Evolutionary conservation across 352 stramenopile species (phyloP).

Genomic region (Pseudoperonospora humuli): DNA sequence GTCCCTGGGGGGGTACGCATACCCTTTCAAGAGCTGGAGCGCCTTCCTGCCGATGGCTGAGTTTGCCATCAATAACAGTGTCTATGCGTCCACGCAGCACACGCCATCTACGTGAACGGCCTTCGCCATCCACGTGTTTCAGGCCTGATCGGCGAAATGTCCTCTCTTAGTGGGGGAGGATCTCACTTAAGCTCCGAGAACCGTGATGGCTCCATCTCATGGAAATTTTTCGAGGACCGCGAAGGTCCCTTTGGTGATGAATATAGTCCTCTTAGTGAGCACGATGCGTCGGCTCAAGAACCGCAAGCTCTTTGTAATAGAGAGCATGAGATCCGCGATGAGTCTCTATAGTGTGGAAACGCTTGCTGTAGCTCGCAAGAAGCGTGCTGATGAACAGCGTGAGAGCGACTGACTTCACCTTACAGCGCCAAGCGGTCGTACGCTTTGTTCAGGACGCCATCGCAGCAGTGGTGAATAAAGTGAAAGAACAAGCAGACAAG

Average conservation of each 20-base stretch:
- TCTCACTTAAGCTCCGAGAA: neutral
- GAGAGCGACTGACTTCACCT: neutral
- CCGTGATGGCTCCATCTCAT: neutral
- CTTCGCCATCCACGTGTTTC: neutral
- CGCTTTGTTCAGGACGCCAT: neutral
- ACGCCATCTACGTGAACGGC: neutral
- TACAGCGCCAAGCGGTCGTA: neutral
- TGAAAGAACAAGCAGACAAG: neutral
- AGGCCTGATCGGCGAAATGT: neutral
- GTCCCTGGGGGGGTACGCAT: neutral
- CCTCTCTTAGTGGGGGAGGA: neutral
- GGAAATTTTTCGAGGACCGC: no score
- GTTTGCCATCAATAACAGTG: neutral
- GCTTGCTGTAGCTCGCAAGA: neutral
- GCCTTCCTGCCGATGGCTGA: neutral
- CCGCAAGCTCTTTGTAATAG: no score
- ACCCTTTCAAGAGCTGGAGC: neutral
- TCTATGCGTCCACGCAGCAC: neutral
- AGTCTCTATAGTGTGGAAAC: neutral
- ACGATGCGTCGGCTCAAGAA: no score
- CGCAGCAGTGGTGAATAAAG: neutral
- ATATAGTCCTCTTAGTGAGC: no score
- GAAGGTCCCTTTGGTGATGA: no score
- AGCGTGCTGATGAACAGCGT: neutral
- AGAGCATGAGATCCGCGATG: no score